Evolutionary conservation across 441 rosid genomes (phyloP), one percentile per base, ranked within the genome.

Genomic region (Bocquillonia castaneifolia): DNA sequence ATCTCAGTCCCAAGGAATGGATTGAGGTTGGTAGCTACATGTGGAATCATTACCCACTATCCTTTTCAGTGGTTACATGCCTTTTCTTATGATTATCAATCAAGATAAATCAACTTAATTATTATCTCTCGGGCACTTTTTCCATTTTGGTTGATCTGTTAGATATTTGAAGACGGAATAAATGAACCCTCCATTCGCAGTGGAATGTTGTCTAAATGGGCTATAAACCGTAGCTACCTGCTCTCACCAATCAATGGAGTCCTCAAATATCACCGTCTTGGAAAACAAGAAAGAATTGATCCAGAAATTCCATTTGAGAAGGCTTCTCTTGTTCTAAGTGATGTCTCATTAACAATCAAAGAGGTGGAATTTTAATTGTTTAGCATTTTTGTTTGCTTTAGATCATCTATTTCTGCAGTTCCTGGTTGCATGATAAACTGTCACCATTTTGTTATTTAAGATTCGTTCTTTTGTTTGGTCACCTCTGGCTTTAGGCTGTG

Each of bases 141-240:
- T 26, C 3, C 45, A 68, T 36, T 76, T 63, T 22, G 22, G 55
- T 54, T 64, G 59, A 48, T 75, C 53, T 77, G 15, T 47, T 36
- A 94, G 99, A 84, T 94, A 78, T 94, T 90, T 78, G 98, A 94
- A 85, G 99, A 88, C 74, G 99, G 99, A 68, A 85, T 94, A 72
- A 90, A 88, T 69, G 92, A 85, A 75, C 80, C 86, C 50, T 76
- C 81, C 65, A 47, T 67, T 44, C 76, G 76, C 61, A 34, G 59
- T 75, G 80, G 59, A 76, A 67, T 64, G 70, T 76, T 74, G 66
- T 86, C 98, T 59, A 87, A 82, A 73, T 86, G 94, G 98, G 90
- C 99, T 77, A 47, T 77, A 73, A 79, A 85, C 82, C 97, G 90
- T 55, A 89, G 63, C 72, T 94, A 87, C 79, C 67, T 94, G 69